These are phyloP conservation scores for Teratosphaeria pseudoeucalypti DNA, from an alignment of 2,329 filamentous ascomycete species.

Conservation along the genomic window DNA sequence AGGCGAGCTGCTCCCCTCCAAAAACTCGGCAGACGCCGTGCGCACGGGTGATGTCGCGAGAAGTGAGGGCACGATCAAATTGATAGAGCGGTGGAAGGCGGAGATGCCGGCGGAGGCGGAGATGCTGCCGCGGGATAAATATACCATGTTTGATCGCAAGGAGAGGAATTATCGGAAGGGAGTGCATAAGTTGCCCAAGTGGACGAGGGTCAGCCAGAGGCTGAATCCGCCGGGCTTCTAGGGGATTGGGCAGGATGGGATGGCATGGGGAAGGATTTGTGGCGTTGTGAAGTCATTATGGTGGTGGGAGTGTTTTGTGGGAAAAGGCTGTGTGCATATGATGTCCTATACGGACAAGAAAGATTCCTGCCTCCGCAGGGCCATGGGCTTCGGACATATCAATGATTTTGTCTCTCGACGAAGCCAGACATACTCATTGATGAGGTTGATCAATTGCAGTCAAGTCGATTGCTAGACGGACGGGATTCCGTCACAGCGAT, in stretches of 20 bases:
- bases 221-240: conserved; percentile 92
- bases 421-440: too few species aligned
- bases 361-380: too few species aligned
- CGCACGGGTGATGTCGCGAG: conserved; percentile 16
- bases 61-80: conserved; percentile 52
- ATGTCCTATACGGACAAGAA: too few species aligned
- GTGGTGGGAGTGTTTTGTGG: too few species aligned
- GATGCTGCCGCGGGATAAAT: conserved; percentile 95
- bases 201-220: conserved; percentile 90
- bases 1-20: conserved; percentile 15
- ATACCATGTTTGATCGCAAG: conserved; percentile 95
- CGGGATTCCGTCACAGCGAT: too few species aligned
- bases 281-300: too few species aligned
- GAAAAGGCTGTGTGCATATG: too few species aligned
- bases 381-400: too few species aligned
- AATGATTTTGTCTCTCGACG: too few species aligned
- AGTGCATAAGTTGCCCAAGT: conserved; percentile 70
- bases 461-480: too few species aligned
- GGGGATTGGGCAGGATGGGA: background rate
- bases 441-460: too few species aligned
- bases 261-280: background rate
- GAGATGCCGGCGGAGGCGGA: conserved; percentile 94
- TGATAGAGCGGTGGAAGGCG: conserved; percentile 80
- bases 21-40: background rate
- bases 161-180: conserved; percentile 93